phyloP scores from a whole-genome alignment of 345 rosid genomes.

The Ceriops tagal region DNA sequence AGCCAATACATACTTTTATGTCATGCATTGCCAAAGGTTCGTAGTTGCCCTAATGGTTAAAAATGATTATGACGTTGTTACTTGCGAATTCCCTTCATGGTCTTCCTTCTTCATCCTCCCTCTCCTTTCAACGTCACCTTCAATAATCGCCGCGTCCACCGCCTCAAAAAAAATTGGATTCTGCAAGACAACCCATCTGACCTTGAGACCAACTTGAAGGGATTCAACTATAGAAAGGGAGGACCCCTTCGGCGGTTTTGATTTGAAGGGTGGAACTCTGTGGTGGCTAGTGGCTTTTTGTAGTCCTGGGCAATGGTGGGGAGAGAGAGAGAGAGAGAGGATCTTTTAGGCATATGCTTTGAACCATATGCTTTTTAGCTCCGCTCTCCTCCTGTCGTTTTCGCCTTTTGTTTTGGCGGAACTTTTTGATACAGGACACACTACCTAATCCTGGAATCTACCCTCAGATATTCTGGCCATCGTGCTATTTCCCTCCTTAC shows the following conservation, averaged over 20 bases:
- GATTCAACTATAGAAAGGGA: neutral
- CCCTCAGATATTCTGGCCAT: conserved; percentile 15
- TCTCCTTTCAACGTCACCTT: neutral
- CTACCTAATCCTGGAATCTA: conserved; percentile 30
- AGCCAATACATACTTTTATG: neutral
- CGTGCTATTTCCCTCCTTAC: conserved; percentile 4
- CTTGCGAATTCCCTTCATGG: neutral
- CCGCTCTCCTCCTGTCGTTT: neutral
- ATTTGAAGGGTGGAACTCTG: neutral
- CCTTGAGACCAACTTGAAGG: neutral
- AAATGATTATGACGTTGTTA: conserved; percentile 26
- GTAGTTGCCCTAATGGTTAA: conserved; percentile 39
- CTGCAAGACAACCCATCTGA: conserved; percentile 7
- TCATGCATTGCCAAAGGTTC: conserved; percentile 35
- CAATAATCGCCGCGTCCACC: neutral
- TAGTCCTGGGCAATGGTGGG: conserved; percentile 9
- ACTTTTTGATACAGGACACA: conserved; percentile 5
- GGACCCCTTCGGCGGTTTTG: conserved; percentile 1
- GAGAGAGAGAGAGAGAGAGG: conserved; percentile 31
- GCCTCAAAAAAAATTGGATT: neutral
- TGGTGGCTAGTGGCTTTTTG: conserved; percentile 4
- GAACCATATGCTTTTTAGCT: conserved; percentile 5
- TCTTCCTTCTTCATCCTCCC: neutral
- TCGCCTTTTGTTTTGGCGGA: conserved; percentile 9
- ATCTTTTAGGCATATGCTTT: conserved; percentile 46